A percentile compares a stretch with the other conserved stretches of the same genome.
Evolutionary conservation across 164 flowering plant genomes (phyloP).

Genomic region (Hamamelis virginiana): DNA sequence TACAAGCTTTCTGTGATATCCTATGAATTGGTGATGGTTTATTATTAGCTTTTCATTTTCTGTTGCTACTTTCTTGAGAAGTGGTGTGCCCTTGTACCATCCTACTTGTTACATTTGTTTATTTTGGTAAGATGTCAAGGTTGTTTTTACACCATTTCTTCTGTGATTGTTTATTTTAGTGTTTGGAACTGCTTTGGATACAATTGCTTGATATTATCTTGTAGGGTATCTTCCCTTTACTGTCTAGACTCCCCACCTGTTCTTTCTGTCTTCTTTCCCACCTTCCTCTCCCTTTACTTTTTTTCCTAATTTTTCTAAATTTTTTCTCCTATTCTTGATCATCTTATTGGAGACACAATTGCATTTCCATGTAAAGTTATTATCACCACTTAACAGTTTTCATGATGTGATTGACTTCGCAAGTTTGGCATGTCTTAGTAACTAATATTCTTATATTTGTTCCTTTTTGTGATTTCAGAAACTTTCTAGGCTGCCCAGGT

Average conservation of each 20-base stretch:
- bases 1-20: too few relatives aligned
- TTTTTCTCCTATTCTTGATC: too few relatives aligned
- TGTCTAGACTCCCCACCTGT: neutral
- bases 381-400: neutral
- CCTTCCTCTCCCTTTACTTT: neutral
- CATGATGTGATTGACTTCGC: too few relatives aligned
- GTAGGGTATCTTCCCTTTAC: neutral
- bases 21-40: too few relatives aligned
- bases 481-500: constrained; percentile 71
- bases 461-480: constrained; percentile 51
- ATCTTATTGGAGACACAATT: neutral
- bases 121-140: neutral
- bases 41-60: neutral
- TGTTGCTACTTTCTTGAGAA: neutral
- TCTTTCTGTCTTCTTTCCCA: neutral
- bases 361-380: neutral
- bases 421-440: neutral
- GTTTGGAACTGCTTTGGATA: neutral
- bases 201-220: neutral
- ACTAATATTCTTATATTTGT: neutral
- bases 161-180: neutral
- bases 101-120: neutral
- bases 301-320: neutral
- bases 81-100: neutral
- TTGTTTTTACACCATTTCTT: neutral